phyloP scores from a whole-genome alignment of 345 rosid genomes.

The Hevea brasiliensis region DNA sequence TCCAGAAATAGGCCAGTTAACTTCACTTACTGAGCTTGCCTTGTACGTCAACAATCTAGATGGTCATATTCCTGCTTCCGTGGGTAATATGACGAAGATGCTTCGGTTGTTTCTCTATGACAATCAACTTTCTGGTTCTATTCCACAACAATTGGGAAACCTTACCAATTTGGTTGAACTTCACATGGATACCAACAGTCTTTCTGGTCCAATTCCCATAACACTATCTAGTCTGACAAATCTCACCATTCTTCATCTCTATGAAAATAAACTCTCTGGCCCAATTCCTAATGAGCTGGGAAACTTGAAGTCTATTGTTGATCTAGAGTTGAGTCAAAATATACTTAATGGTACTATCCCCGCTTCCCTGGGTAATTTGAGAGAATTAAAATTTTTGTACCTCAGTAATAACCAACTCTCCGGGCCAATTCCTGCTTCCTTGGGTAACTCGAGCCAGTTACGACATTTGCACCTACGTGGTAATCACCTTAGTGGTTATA shows the following conservation, averaged over 20 bases:
- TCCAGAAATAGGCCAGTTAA: conserved; percentile 22
- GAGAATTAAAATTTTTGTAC: neutral
- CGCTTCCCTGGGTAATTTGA: conserved; percentile 16
- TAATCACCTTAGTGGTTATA: no score
- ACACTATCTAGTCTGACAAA: neutral
- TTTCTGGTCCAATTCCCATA: conserved; percentile 21
- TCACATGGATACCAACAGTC: conserved; percentile 7
- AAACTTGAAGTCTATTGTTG: neutral
- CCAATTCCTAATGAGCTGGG: neutral
- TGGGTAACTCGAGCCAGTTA: no score
- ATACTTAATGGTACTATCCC: conserved; percentile 17
- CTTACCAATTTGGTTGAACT: neutral
- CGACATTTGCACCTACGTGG: no score
- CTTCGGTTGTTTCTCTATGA: neutral
- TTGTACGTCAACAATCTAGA: conserved; percentile 2
- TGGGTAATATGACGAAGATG: conserved; percentile 15
- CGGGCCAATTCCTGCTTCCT: conserved; percentile 26
- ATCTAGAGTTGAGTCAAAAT: conserved; percentile 4
- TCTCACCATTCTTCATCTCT: neutral
- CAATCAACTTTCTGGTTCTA: conserved; percentile 1
- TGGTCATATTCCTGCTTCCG: conserved; percentile 28
- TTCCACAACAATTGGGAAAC: conserved; percentile 14
- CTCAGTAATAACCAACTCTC: conserved; percentile 20
- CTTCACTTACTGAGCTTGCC: conserved; percentile 19
- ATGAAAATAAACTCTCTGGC: conserved; percentile 5